Base-by-base conservation (phyloP, 177 flowering plant species). In the Vitis hybrid region DNA sequence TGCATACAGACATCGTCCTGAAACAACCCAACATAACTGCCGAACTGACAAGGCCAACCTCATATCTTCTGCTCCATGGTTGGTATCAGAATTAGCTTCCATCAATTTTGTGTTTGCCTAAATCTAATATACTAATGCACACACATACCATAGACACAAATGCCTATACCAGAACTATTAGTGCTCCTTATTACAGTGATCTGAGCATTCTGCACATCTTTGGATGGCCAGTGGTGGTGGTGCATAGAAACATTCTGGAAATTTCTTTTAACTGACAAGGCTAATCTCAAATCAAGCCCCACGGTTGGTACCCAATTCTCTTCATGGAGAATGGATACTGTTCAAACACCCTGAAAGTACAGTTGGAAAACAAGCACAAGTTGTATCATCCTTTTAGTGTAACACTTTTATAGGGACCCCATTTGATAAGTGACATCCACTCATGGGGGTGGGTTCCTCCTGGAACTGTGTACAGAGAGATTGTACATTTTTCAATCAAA, bases 11-110 rank as follows among this genome's bases (percentile, higher is more conserved):
- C 91, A 94, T 78, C 92, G 86, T 32, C 96, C 99, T 0, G 84
- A 80, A 3, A 27, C 60, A 12, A 96, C 98, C 20, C 98, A 96
- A 76, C 6, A 73, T 30, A 82, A 89, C 72, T 96, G 99, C 81
- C 80, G 94, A 63, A 96, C 99, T 12, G 97, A 96, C 82, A 82
- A 63, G 77, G 94, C 99, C 65, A 79, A 92, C 77, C 97, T 96
- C 78, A 92, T 96, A 49, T 88, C 97, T 12, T 83, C 96, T 66
- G 99, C 99, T 69, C 98, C 99, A 76, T 96, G 98, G 99, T 95
- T 79, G 13, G 90, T 82, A 60, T 15, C 68, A 11, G 11, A 32
- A 55, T 35, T 58, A 55, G 17, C 17, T 13, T 48, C 58, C 27
- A 11, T n/a, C 51, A 30, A 49, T 56, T 17, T 9, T 20, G 49